Percentiles rank a stretch among this genome's conserved stretches.
phyloP scores from a whole-genome alignment of 2,329 filamentous ascomycete species.

The Alternaria infectoria region DNA sequence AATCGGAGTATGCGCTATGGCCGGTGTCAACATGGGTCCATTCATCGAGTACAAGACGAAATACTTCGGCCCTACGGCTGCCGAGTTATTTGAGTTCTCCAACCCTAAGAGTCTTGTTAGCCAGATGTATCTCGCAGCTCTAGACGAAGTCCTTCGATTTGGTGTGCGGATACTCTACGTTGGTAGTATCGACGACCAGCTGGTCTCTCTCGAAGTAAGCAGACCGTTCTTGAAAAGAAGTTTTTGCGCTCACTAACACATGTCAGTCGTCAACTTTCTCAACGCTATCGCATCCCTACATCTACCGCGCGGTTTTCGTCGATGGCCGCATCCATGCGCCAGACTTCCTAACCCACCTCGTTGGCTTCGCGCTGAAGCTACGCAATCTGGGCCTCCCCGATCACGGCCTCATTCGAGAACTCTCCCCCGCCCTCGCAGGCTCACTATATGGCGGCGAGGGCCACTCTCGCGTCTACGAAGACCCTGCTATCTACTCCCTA shows the following conservation, averaged over 20 bases:
- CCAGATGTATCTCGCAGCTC: conserved; percentile 76
- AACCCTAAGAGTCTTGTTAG: conserved; percentile 82
- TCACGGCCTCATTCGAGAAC: conserved; percentile 89
- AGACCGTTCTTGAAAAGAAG: neutral
- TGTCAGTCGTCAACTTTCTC: conserved; percentile 85
- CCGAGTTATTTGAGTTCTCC: conserved; percentile 93
- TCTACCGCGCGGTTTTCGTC: conserved; percentile 94
- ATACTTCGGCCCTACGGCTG: conserved; percentile 87
- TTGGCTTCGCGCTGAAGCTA: conserved; percentile 91
- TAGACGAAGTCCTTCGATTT: conserved; percentile 76
- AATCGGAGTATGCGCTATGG: conserved; percentile 87
- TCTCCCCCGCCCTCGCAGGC: conserved; percentile 86
- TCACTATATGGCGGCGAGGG: conserved; percentile 91
- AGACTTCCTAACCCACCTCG: conserved; percentile 90
- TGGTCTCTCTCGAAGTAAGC: conserved; percentile 85
- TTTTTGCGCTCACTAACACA: conserved; percentile 2
- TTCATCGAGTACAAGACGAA: conserved; percentile 91
- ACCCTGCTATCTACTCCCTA: conserved; percentile 79
- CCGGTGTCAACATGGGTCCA: conserved; percentile 90
- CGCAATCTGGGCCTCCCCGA: conserved; percentile 92
- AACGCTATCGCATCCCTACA: conserved; percentile 85
- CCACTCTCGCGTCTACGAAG: conserved; percentile 91
- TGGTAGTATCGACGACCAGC: conserved; percentile 94
- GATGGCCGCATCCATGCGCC: conserved; percentile 91
- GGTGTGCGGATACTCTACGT: conserved; percentile 86